Conservation (phyloP, 306 rosid genomes). For the Cyclanthera cordifolia region DNA sequence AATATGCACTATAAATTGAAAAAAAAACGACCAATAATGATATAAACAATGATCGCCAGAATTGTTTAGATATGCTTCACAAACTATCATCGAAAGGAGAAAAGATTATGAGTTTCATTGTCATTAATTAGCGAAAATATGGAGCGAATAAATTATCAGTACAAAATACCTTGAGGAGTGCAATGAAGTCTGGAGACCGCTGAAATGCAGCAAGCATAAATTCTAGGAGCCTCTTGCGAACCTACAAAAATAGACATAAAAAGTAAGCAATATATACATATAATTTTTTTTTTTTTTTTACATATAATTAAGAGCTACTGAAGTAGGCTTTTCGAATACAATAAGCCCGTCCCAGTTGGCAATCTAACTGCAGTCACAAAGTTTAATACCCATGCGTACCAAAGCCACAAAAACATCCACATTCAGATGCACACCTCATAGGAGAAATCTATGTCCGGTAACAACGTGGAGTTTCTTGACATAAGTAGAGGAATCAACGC, state of each 20-base stretch:
- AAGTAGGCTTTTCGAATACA: not conserved
- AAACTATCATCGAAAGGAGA: not conserved
- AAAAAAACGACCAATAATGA: not conserved
- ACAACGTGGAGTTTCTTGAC: conserved; percentile 73
- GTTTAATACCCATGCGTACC: not conserved
- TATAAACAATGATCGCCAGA: not conserved
- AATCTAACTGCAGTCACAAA: not conserved
- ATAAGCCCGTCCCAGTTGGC: not conserved
- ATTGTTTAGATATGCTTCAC: not conserved
- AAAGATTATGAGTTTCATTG: not conserved
- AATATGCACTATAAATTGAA: not conserved
- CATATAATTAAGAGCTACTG: not conserved
- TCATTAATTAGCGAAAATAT: not conserved
- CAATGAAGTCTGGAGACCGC: conserved; percentile 68
- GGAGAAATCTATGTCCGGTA: conserved; percentile 69
- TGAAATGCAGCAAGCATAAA: conserved; percentile 85
- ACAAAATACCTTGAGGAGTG: conserved; percentile 65
- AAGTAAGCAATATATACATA: not conserved
- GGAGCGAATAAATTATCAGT: not conserved
- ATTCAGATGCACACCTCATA: conserved; percentile 44
- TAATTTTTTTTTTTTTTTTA: no score
- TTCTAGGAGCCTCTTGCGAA: conserved; percentile 69
- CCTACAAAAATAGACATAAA: conserved; percentile 34
- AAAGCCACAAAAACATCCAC: not conserved
- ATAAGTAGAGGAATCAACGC: conserved; percentile 81